phyloP scores from a whole-genome alignment of 2,329 filamentous ascomycete species.

The Ascochyta rabiei region DNA sequence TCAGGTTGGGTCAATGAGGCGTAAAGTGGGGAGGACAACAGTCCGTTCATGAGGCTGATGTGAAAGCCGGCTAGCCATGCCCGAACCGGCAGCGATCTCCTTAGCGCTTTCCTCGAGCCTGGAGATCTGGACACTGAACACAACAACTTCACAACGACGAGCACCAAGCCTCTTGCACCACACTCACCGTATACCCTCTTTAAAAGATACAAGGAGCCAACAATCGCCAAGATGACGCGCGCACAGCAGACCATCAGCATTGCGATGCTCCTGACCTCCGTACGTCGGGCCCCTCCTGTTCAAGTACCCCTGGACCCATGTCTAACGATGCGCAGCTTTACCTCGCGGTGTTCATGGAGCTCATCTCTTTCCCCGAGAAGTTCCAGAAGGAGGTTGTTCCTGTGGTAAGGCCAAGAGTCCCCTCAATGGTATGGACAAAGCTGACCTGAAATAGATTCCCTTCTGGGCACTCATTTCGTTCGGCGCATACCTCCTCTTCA shows the following conservation, averaged over 20 bases:
- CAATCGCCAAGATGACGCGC: constrained; percentile 76
- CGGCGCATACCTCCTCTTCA: constrained; percentile 88
- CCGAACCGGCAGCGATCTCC: constrained; percentile 25
- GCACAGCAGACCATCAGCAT: constrained; percentile 91
- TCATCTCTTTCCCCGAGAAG: constrained; percentile 78
- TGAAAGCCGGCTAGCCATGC: constrained; percentile 26
- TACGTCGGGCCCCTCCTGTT: constrained; percentile 55
- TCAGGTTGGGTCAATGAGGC: not conserved
- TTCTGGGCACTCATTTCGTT: constrained; percentile 92
- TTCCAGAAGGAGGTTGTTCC: constrained; percentile 87
- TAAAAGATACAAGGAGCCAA: constrained; percentile 7
- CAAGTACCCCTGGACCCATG: constrained; percentile 12
- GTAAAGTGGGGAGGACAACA: not conserved
- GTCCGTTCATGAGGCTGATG: constrained; percentile 7
- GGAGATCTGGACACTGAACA: constrained; percentile 35
- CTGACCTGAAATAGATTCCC: constrained; percentile 68
- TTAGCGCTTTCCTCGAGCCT: constrained; percentile 29
- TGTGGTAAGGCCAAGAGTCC: constrained; percentile 67
- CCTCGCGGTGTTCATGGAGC: constrained; percentile 80
- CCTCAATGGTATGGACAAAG: not conserved
- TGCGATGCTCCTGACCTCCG: constrained; percentile 84
- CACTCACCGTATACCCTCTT: constrained; percentile 32
- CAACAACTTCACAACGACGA: constrained; percentile 25
- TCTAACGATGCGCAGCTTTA: constrained; percentile 71
- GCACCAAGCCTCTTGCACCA: constrained; percentile 10